Evolutionary conservation across 2,329 filamentous ascomycete genomes (phyloP), one percentile per base, ranked within the genome.

Genomic region (Exutisphaerella laricina): DNA sequence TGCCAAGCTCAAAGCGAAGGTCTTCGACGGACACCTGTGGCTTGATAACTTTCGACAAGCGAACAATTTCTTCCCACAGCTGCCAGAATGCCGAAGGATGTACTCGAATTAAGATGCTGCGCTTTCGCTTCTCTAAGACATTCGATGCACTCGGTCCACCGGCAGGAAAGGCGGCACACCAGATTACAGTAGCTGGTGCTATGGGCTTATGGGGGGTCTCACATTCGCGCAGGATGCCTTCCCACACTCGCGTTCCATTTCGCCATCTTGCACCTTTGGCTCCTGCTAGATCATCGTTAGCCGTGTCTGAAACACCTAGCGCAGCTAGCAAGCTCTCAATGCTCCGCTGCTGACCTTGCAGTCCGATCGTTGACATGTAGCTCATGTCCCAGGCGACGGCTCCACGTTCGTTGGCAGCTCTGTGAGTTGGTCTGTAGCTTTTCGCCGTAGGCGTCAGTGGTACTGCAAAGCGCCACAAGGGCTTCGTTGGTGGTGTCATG

Each of bases 321-420:
- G 72, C 73, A 56, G 71, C 79, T 23, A 97, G 62, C 7, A 90
- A 70, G 26, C 77, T 75, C 42, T 80, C 71, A 29, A 95, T 68
- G 40, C 81, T 82, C 21, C 70, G 65, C 29, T 78, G 69, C 10
- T 71, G 68, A 0, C 89, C 92, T 53, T 83, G 81, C 3, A 97
- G 62, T 10, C 82, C 76, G 51, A 97, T 84, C 1, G 88, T 95
- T 54, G 86, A 85, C 70, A 92, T 84, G 62, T 96, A 98, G 62
- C 89, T 97, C 71, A 80, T 86, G 66, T 98, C 92, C 88, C 90
- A 97, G 1, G 82, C 82, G 31, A 97, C 72, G 16, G 84, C 84
- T 4, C 92, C 89, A 51, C 82, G 79, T 39, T 82, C 75, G 20
- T 81, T 80, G 39, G 81, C 79, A 16, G 87, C 83, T 51, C 89